Base-by-base conservation (phyloP, 2,329 filamentous ascomycete species). In the Apiospora phragmitis region DNA sequence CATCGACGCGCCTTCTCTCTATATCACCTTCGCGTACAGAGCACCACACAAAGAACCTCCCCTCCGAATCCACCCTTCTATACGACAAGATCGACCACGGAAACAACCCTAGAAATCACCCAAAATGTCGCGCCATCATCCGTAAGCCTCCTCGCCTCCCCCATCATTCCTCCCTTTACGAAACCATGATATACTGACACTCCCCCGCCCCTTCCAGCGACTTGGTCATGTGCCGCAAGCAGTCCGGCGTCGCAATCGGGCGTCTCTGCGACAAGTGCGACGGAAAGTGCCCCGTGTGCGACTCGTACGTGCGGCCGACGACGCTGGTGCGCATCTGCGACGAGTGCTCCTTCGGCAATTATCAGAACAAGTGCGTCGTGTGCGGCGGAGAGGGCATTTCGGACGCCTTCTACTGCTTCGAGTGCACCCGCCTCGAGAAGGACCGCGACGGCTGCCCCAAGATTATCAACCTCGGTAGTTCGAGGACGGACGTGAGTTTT, bases 181-280 rank as follows among this genome's bases (percentile, higher is more conserved):
- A 0, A 21, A 38, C 4, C 5, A 12, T 8, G 16, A 12, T 55
- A 43, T 62, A 70, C 81, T 81, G 76, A 81, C 77, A 29, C 51
- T 47, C 41, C 18, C 62, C 65, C 65, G 38, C 51, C 38, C 8
- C 38, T 42, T 38, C 43, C 41, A 70, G 62, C 83, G 96, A 99
- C 87, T 92, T 99, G 76, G 96, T 99, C 78, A 98, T 98, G 95
- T 99, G 96, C 90, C 95, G 95, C 86, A 99, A 99, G 86, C 95
- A 97, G 83, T 88, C 95, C 72, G 96, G 96, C 84, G 98, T 98
- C 81, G 93, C 95, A 79, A 97, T 99, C 89, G 96, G 96, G 81
- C 95, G 96, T 70, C 93, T 99, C 80, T 99, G 96, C 89, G 96
- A 99, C 86, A 99, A 99, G 86, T 99, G 96, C 87, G 96, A 99